These are phyloP conservation scores for Alternaria ventricosa DNA, from an alignment of 2,329 filamentous ascomycete species.

Conservation along the genomic window DNA sequence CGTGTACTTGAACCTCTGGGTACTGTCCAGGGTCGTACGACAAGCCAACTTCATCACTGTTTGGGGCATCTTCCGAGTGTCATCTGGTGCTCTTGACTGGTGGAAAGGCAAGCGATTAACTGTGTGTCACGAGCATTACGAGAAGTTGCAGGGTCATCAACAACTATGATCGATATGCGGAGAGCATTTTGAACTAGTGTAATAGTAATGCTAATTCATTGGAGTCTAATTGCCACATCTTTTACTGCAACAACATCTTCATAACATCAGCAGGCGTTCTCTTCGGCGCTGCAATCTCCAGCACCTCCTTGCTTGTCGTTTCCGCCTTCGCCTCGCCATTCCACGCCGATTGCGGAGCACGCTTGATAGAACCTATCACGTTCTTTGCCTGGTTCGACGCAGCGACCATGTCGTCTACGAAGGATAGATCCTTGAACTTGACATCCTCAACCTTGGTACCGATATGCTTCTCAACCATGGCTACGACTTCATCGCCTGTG, in stretches of 20 bases:
- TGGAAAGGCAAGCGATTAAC: not conserved
- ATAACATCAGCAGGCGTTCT: not conserved
- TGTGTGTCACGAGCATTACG: not conserved
- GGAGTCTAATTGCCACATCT: not conserved
- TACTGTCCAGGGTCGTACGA: not conserved
- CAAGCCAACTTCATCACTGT: not conserved
- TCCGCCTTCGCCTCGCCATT: constrained; percentile 12
- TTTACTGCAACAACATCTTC: not conserved
- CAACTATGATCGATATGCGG: not conserved
- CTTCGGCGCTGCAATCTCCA: constrained; percentile 18
- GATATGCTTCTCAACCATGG: constrained; percentile 19
- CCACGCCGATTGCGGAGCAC: constrained; percentile 12
- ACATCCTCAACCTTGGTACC: constrained; percentile 19
- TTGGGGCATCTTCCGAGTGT: not conserved
- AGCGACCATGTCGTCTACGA: constrained; percentile 16
- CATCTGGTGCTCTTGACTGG: not conserved
- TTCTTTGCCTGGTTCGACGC: constrained; percentile 11
- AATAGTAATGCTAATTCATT: not conserved
- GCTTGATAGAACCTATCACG: constrained; percentile 16
- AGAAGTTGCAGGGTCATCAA: not conserved
- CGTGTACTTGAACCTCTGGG: not conserved
- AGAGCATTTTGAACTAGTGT: not conserved
- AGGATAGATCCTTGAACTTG: constrained; percentile 14
- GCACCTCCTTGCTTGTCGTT: constrained; percentile 24
- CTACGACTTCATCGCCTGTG: constrained; percentile 16